Conservation (phyloP, 179 eudicot genomes). For the Drosera spatulata region DNA sequence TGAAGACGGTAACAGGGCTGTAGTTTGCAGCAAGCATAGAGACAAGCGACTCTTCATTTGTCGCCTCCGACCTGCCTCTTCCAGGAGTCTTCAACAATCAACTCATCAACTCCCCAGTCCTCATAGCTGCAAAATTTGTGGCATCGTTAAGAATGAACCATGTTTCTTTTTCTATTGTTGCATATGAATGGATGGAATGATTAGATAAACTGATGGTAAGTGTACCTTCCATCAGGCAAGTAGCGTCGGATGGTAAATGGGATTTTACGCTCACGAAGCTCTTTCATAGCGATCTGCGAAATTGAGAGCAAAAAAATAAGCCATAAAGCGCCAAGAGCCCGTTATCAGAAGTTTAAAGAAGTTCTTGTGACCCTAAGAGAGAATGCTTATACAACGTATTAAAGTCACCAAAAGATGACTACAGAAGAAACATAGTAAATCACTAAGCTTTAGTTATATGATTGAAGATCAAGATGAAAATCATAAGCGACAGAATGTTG, state of each 20-base stretch:
- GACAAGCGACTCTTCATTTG: too few relatives aligned
- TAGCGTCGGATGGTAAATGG: conserved; percentile 95
- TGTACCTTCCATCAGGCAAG: conserved; percentile 93
- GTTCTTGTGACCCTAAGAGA: too few relatives aligned
- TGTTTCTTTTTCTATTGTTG: too few relatives aligned
- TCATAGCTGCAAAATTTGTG: conserved; percentile 32
- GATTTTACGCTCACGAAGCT: conserved; percentile 76
- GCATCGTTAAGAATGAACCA: not conserved
- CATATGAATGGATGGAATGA: too few relatives aligned
- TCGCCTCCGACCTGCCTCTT: conserved; percentile 97
- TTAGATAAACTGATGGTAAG: too few relatives aligned
- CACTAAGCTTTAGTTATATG: too few relatives aligned
- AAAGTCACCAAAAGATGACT: too few relatives aligned
- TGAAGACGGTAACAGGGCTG: not conserved
- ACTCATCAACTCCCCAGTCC: conserved; percentile 95
- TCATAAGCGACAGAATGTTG: not conserved
- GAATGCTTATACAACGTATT: too few relatives aligned
- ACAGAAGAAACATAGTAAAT: too few relatives aligned
- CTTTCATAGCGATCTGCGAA: conserved; percentile 90
- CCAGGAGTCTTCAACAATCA: conserved; percentile 97
- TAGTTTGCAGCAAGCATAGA: not conserved
- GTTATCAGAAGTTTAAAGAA: too few relatives aligned
- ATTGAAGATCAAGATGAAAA: too few relatives aligned
- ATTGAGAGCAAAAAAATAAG: not conserved
- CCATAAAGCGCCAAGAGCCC: too few relatives aligned